These are phyloP conservation scores for Colletotrichum melonis DNA, from an alignment of 2,329 filamentous ascomycete genomes.

Conservation along the genomic window DNA sequence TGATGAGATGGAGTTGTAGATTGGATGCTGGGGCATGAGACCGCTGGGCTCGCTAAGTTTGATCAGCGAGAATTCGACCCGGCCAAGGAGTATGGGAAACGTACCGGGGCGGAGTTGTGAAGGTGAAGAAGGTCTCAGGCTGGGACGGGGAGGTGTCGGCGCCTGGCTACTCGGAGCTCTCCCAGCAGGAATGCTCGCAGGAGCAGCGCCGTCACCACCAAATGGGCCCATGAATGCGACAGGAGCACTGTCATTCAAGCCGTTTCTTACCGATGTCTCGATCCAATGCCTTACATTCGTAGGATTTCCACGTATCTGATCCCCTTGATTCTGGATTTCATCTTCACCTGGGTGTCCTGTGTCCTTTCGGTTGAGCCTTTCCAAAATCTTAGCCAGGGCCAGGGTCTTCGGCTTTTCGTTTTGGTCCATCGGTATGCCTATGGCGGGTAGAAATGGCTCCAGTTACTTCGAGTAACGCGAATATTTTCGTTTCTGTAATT, in stretches of 20 bases:
- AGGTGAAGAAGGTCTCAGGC: not conserved
- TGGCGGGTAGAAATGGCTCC: not conserved
- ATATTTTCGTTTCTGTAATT: not conserved
- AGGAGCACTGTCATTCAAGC: not conserved
- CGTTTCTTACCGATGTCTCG: not conserved
- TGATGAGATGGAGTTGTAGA: not conserved
- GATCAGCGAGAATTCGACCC: not conserved
- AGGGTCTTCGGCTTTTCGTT: not conserved
- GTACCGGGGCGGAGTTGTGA: not conserved
- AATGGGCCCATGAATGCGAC: not conserved
- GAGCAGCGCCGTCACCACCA: not conserved
- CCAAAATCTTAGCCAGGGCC: not conserved
- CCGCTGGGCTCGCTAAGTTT: not conserved
- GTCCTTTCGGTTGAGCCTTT: not conserved
- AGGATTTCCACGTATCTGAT: not conserved
- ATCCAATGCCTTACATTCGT: not conserved
- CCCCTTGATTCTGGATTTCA: not conserved
- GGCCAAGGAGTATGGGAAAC: not conserved
- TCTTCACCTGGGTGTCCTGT: not conserved
- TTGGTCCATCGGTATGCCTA: not conserved
- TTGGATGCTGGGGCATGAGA: no score
- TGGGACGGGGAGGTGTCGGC: not conserved
- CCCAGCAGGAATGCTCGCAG: not conserved
- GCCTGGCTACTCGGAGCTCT: not conserved
- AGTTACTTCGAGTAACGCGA: not conserved